Evolutionary conservation across 257 asterid genomes (phyloP), one percentile per base, ranked within the genome.

Genomic region (Solanum medicagineum): DNA sequence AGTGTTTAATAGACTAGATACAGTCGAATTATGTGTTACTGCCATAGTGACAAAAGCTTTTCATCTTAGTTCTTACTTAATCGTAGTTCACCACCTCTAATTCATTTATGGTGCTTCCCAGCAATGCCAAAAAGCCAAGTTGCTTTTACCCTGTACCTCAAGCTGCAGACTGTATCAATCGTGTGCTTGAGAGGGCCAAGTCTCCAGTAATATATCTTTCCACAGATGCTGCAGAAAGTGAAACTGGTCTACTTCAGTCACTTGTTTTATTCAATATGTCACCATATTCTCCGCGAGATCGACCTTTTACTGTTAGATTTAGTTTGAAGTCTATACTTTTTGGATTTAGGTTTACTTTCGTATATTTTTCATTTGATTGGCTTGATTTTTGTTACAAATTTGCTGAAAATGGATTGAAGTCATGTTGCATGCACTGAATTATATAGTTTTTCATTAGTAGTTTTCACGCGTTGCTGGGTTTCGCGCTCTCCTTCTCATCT

Each of bases 141-240:
- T 97, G 99, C 94, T 97, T 97, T 86, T 97, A 89, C 87, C 98
- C 99, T 40, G 94, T 95, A 87, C 98, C 99, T 70, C 80, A 70
- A 92, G 97, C 98, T 81, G 98, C 98, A 71, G 95, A 92, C 83
- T 97, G 99, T 94, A 92, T 97, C 94, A 97, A 92, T 85, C 91
- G 93, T 81, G 91, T 97, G 85, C 90, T 92, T 80, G 98, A 89
- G 88, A 93, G 90, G 90, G 96, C 98, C 60, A 90, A 89, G 83
- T 81, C 93, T 77, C 98, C 98, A 51, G 97, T 95, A 20, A 91
- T 97, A 81, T 95, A 93, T 91, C 98, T 97, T 55, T 93, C 98
- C 20, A 94, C 98, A 0, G 99, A 95, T 88, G 98, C 99, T 87
- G 98, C 98, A 77, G 95, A 89, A 83, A 97, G 99, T 91, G 98